Conservation (phyloP, 148 eudicot genomes). For the Gaultheria prostrata region DNA sequence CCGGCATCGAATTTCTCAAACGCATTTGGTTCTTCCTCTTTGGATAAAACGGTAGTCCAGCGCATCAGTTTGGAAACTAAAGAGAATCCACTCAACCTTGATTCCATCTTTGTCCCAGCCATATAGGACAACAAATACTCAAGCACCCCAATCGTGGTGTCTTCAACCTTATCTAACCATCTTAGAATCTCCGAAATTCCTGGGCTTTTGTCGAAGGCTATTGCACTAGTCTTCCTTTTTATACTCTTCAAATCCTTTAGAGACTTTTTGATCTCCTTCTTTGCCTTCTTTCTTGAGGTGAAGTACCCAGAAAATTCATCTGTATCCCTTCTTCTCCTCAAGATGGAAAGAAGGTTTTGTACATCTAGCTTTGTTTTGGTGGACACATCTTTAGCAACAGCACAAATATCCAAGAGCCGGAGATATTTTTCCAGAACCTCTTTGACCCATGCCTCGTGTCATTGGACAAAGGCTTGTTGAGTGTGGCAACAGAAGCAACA, state of each 20-base stretch:
- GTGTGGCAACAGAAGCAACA: slow-evolving; percentile 22
- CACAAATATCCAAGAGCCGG: slow-evolving; percentile 46
- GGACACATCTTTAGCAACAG: slow-evolving; percentile 35
- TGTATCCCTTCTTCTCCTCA: slow-evolving; percentile 38
- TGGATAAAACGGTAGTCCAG: too few relatives aligned
- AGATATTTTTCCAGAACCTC: slow-evolving; percentile 38
- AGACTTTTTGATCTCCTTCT: slow-evolving; percentile 29
- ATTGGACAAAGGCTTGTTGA: slow-evolving; percentile 12
- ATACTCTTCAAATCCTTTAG: slow-evolving; percentile 32
- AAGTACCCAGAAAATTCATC: slow-evolving; percentile 23
- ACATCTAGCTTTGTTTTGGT: slow-evolving; percentile 33
- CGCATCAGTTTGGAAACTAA: too few relatives aligned
- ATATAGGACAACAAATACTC: slow-evolving; percentile 19
- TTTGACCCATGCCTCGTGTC: neutral
- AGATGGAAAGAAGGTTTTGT: slow-evolving; percentile 33
- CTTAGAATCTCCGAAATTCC: neutral
- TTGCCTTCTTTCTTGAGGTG: slow-evolving; percentile 30
- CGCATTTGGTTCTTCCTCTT: too few relatives aligned
- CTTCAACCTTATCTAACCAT: slow-evolving; percentile 23
- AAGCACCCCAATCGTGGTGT: slow-evolving; percentile 15
- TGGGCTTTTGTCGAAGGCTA: neutral
- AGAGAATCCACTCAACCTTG: neutral
- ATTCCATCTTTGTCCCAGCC: slow-evolving; percentile 14
- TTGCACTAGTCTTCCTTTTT: neutral
- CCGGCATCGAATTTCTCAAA: slow-evolving; percentile 17